These are phyloP conservation scores for Alternaria sp. DNA, from an alignment of 2,329 filamentous ascomycete species.

Conservation along the genomic window DNA sequence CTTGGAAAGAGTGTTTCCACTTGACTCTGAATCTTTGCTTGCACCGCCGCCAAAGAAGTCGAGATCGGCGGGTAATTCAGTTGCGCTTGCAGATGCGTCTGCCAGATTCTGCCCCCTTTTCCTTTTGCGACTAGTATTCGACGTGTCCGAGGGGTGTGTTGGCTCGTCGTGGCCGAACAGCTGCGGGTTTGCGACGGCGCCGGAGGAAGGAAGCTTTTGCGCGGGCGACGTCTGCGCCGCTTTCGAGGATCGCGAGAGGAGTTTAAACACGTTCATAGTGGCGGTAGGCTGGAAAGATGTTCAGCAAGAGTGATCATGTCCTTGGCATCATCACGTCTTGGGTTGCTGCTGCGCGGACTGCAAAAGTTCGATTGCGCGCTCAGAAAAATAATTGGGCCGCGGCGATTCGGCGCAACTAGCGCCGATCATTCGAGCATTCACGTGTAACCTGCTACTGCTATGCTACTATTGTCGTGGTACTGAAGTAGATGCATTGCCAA, in stretches of 20 bases:
- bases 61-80: slow-evolving; percentile 45
- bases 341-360: slow-evolving; percentile 7
- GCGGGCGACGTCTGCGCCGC: slow-evolving; percentile 53
- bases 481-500: slow-evolving; percentile 32
- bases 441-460: slow-evolving; percentile 2
- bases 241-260: slow-evolving; percentile 76
- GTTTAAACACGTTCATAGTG: slow-evolving; percentile 75
- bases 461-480: slow-evolving; percentile 4
- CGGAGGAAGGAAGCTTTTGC: slow-evolving; percentile 69
- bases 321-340: slow-evolving; percentile 3
- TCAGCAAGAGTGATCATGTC: background rate
- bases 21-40: slow-evolving; percentile 16
- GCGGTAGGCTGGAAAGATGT: background rate
- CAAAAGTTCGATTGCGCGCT: slow-evolving; percentile 30
- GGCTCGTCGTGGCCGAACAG: slow-evolving; percentile 63
- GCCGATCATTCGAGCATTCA: slow-evolving; percentile 24
- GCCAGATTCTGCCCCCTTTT: slow-evolving; percentile 49
- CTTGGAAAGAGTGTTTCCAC: slow-evolving; percentile 18
- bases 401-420: slow-evolving; percentile 26
- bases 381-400: slow-evolving; percentile 32
- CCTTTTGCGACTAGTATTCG: slow-evolving; percentile 50
- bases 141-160: slow-evolving; percentile 47
- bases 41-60: slow-evolving; percentile 54
- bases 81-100: slow-evolving; percentile 9
- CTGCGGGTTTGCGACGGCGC: slow-evolving; percentile 72